Conservation (phyloP, 1,139 yeast genomes). For the Diutina sp. region DNA sequence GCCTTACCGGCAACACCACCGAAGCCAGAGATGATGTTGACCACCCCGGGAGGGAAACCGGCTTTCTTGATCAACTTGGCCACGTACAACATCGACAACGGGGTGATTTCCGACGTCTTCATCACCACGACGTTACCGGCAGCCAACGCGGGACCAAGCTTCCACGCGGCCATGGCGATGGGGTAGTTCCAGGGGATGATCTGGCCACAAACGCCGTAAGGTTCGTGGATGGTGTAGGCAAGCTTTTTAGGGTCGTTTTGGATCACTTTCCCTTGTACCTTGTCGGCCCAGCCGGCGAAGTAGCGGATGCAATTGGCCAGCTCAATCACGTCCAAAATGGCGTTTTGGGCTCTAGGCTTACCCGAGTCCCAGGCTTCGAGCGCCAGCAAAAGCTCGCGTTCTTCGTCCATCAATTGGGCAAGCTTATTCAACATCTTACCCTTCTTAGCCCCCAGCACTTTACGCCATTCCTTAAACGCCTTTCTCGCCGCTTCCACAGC, state of each 20-base stretch:
- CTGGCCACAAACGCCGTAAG: slow-evolving; percentile 71
- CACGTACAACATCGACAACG: slow-evolving; percentile 43
- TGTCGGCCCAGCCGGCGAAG: slow-evolving; percentile 81
- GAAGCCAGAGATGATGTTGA: slow-evolving; percentile 45
- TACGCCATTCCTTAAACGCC: slow-evolving; percentile 47
- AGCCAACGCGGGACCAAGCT: slow-evolving; percentile 51
- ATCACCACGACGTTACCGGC: slow-evolving; percentile 56
- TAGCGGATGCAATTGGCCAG: slow-evolving; percentile 47
- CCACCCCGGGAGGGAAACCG: slow-evolving; percentile 64
- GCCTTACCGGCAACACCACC: slow-evolving; percentile 48
- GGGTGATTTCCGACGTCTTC: slow-evolving; percentile 59
- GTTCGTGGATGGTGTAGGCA: slow-evolving; percentile 63
- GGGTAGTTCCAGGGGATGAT: slow-evolving; percentile 63
- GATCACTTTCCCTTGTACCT: slow-evolving; percentile 56
- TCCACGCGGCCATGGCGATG: slow-evolving; percentile 47
- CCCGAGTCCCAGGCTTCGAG: slow-evolving; percentile 79
- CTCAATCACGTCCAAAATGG: slow-evolving; percentile 45
- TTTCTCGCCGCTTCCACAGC: slow-evolving; percentile 67
- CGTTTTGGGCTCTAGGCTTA: slow-evolving; percentile 45
- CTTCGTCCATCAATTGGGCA: slow-evolving; percentile 46
- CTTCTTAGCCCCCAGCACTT: slow-evolving; percentile 38
- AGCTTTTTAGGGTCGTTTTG: slow-evolving; percentile 51
- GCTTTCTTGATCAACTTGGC: slow-evolving; percentile 46
- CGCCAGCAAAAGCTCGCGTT: slow-evolving; percentile 44
- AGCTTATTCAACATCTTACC: slow-evolving; percentile 41